A percentile compares a stretch with the other conserved stretches of the same genome.
phyloP scores from a whole-genome alignment of 306 rosid genomes.

The Oemleria cerasiformis region DNA sequence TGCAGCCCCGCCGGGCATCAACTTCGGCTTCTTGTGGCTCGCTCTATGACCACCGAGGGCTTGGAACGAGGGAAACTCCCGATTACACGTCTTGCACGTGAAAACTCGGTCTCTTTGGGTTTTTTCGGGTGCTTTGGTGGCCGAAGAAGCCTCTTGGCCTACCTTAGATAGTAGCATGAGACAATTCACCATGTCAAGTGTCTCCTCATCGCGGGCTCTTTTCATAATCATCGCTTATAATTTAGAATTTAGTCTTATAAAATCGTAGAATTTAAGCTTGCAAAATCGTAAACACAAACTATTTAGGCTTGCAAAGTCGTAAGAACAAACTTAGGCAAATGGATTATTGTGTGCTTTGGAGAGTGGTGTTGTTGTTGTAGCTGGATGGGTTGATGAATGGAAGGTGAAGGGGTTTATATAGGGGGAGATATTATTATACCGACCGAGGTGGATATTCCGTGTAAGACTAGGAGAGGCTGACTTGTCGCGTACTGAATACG shows the following conservation, averaged over 20 bases:
- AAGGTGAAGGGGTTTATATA: neutral
- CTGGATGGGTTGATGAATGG: neutral
- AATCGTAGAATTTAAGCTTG: neutral
- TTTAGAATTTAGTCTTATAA: neutral
- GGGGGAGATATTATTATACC: neutral
- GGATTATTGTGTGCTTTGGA: neutral
- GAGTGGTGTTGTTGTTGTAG: neutral
- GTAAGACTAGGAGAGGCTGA: neutral
- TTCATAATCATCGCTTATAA: conserved; percentile 32
- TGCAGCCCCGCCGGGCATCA: conserved; percentile 12
- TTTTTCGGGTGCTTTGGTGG: neutral
- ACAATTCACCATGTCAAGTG: conserved; percentile 29
- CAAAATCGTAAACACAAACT: too few relatives aligned
- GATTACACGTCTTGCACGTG: conserved; percentile 60
- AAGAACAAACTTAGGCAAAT: neutral
- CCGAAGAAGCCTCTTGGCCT: conserved; percentile 22
- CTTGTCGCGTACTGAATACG: neutral
- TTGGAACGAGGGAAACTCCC: conserved; percentile 62
- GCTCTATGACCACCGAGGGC: conserved; percentile 94
- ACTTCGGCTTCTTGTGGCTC: conserved; percentile 66
- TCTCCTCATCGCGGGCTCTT: conserved; percentile 41
- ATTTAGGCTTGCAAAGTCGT: too few relatives aligned
- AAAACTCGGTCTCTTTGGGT: conserved; percentile 23
- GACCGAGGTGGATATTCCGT: neutral
- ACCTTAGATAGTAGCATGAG: conserved; percentile 49